Base-by-base conservation (phyloP, 768 basidiomycete species). In the Hemileccinum impolitum region DNA sequence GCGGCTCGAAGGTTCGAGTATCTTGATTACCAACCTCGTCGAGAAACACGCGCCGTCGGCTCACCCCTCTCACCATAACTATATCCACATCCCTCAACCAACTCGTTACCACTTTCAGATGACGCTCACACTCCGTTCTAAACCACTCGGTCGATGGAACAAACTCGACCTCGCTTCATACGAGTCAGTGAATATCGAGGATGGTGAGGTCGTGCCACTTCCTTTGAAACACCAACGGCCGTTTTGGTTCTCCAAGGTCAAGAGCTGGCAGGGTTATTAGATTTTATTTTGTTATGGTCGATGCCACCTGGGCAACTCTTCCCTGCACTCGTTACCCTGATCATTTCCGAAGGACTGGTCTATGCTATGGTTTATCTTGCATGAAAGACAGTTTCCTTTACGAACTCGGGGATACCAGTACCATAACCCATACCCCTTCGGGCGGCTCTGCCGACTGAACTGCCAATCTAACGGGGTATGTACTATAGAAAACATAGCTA, bases 211-310 rank as follows among this genome's bases (percentile, higher is more conserved):
- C 12, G 64, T 77, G 10, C 81, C 85, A 15, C 71, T 95, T 25
- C 72, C 80, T 10, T 69, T 94, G 57, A 90, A 89, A 61, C 82
- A 93, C 56, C 90, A 93, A 64, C 76, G 89, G 47, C 81, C 91
- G n/a, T 95, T 90, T 65, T 94, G 88, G 84, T 96, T 96, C 69
- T 94, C 91, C 36, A 93, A 88, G 68, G 90, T 93, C 57, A 76
- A 77, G 62, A 91, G 86, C 36, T 90, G 84, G 61, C 44, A 62
- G 50, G 61, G 58, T 18, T 64, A 51, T 48, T 63, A 58, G 39
- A 23, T 42, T 26, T 17, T 28, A n/a, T 10, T 28, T 11, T 34
- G 40, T 1, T 19, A 5, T 6, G 38, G n/a, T 18, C 14, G 25
- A 14, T 36, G 44, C 12, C 19, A 21, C 19, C 17, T 18, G 17